Evolutionary conservation across 2,329 filamentous ascomycete genomes (phyloP), one percentile per base, ranked within the genome.

Genomic region (Clonostachys solani): DNA sequence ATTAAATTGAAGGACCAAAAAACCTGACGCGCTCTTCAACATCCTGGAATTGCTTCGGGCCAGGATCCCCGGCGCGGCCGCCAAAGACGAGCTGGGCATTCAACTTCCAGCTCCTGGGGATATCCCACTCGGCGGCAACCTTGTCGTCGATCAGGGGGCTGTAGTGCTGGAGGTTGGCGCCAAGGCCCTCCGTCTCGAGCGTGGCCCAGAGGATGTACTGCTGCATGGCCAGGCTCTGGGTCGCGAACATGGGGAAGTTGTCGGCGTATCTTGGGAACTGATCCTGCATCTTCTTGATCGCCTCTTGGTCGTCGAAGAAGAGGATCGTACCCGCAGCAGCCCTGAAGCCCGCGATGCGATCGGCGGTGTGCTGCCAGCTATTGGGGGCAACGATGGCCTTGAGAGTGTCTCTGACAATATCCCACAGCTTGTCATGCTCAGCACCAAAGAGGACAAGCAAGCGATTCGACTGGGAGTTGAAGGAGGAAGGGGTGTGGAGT

Each of bases 121-220:
- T 58, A 49, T 77, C 77, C 87, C 89, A 96, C 56, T 81, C 72
- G 51, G 69, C 73, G 40, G 77, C 70, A 45, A 91, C 86, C 71
- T 84, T 81, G 54, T 77, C 75, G 69, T 95, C 87, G 56, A 95
- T 81, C 49, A 96, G 68, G 17, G 90, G 90, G 79, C 90, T 94
- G 77, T 95, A 95, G 74, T 96, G 91, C 77, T 96, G 91, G 45
- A 96, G 78, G 77, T 92, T 95, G 63, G 86, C 87, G 54, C 90
- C 90, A 47, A 95, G 80, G 29, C 91, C 90, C 64, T 94, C 89
- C 50, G 84, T 77, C 71, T 92, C 87, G 48, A 96, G 81, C 5
- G 85, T 87, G n/a, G 84, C 85, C 91, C 91, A 96, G 56, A 90
- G 64, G 54, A 82, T 74, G 69, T 81, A 87, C 74, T 95, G 87